Evolutionary conservation across 192 early-diverging fungal genomes (phyloP).

Genomic region (Coemansia sp.): DNA sequence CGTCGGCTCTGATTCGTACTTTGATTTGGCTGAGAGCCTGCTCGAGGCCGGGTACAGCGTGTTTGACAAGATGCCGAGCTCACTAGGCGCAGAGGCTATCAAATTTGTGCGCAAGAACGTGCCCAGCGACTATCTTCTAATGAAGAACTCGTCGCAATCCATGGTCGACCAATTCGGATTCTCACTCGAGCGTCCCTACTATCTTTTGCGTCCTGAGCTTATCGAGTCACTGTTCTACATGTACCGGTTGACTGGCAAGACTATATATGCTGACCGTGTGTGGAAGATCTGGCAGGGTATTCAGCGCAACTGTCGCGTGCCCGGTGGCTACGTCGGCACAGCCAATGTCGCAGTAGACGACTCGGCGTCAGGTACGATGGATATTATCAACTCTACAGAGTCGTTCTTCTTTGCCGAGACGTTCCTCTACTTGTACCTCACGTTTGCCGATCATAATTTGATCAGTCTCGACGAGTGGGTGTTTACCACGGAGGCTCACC

Average conservation of each 20-base stretch:
- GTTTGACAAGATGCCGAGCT: constrained; percentile 44
- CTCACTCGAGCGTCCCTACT: constrained; percentile 40
- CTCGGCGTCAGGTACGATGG: constrained; percentile 26
- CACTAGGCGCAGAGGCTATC: constrained; percentile 48
- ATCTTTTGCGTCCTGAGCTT: constrained; percentile 82
- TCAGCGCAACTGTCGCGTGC: constrained; percentile 73
- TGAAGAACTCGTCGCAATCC: neutral
- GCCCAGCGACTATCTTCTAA: constrained; percentile 35
- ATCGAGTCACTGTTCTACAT: constrained; percentile 75
- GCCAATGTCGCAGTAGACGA: constrained; percentile 42
- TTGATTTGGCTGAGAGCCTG: constrained; percentile 39
- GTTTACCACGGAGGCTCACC: constrained; percentile 97
- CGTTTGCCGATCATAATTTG: constrained; percentile 71
- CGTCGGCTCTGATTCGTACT: constrained; percentile 47
- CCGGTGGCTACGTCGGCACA: constrained; percentile 68
- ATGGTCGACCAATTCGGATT: constrained; percentile 41
- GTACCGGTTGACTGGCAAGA: constrained; percentile 73
- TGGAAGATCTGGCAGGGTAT: constrained; percentile 71
- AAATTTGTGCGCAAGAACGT: constrained; percentile 52
- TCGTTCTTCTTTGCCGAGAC: constrained; percentile 94
- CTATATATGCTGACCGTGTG: constrained; percentile 66
- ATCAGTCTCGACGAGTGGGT: constrained; percentile 83
- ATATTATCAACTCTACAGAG: constrained; percentile 50
- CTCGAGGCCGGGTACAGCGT: constrained; percentile 49
- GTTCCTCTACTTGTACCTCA: constrained; percentile 90